Conservation (phyloP, 2,329 filamentous ascomycete genomes). For the Claviceps humidiphila region DNA sequence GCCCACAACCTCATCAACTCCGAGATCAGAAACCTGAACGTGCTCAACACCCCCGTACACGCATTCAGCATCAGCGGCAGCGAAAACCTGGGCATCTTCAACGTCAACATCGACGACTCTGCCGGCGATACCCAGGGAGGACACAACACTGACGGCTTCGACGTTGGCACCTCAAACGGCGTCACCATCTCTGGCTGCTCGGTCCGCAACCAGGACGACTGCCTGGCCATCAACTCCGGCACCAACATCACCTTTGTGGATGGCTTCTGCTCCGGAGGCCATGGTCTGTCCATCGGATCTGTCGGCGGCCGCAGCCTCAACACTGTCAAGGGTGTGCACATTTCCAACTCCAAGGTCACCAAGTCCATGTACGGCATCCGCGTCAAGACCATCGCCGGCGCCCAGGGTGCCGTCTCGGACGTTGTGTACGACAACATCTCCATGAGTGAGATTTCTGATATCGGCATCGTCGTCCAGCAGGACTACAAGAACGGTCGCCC, state of each 20-base stretch:
- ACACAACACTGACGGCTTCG: constrained; percentile 2
- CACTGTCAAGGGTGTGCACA: neutral
- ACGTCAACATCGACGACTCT: constrained; percentile 1
- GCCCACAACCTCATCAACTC: constrained; percentile 24
- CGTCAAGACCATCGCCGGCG: neutral
- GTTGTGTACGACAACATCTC: neutral
- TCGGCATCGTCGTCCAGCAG: constrained; percentile 25
- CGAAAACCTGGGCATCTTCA: neutral
- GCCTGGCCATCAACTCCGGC: constrained; percentile 2
- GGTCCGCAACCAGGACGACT: constrained; percentile 2
- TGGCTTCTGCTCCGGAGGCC: neutral
- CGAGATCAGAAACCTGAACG: neutral
- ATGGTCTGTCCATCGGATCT: neutral
- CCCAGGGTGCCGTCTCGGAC: neutral
- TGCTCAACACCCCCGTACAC: neutral
- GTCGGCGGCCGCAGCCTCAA: neutral
- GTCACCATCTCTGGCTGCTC: neutral
- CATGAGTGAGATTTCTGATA: constrained; percentile 24
- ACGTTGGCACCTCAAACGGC: neutral
- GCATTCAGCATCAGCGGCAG: neutral
- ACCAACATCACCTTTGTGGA: neutral
- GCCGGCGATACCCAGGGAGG: neutral
- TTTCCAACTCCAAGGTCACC: neutral
- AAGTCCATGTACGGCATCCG: neutral
- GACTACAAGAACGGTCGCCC: constrained; percentile 36